Evolutionary conservation across 805 yeast species (phyloP), one percentile per base, ranked within the genome.

Genomic region (Teunomyces pallodes): DNA sequence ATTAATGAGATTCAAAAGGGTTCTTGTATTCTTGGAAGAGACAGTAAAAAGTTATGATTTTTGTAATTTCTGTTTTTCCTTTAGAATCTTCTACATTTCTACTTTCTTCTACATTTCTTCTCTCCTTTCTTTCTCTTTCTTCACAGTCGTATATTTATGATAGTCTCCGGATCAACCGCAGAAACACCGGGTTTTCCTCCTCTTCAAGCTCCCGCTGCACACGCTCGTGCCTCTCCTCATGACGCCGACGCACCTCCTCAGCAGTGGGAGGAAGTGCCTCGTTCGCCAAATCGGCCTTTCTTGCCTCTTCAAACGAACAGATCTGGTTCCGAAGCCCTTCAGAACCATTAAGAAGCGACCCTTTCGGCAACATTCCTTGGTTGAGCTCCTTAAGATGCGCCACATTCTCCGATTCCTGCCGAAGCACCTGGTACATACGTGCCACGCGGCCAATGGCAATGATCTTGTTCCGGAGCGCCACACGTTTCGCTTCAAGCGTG

Each of bases 391-490:
- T 89, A 59, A 92, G 75, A 60, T 86, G 89, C 44, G 85, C 84
- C 43, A 92, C 94, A 55, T 82, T 83, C 65, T 89, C 97, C 42
- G 91, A 79, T 60, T 92, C 96, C 62, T 89, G 90, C 55, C 97
- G 79, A 57, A 92, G 75, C 6, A 91, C 86, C 53, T 84, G 86
- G 69, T 87, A 91, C 96, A 92, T 89, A 48, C 97, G 80, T 20
- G 96, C 86, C 55, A 92, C 89, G 55, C 96, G 81, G n/a, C 98
- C 98, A 67, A 92, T 94, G 10, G 98, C 98, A 58, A 92, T 69
- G 45, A 94, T 87, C 75, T 92, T 92, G 67, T 88, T 90, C 54
- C 92, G 80, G 50, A 90, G 72, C 1, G 89, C 84, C 55, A 79
- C 59, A 43, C 69, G 57, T 53, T 70, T 67, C 5, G 65, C 73